Base-by-base conservation (phyloP, 2,329 filamentous ascomycete species). In the Nigrograna mackinnonii region DNA sequence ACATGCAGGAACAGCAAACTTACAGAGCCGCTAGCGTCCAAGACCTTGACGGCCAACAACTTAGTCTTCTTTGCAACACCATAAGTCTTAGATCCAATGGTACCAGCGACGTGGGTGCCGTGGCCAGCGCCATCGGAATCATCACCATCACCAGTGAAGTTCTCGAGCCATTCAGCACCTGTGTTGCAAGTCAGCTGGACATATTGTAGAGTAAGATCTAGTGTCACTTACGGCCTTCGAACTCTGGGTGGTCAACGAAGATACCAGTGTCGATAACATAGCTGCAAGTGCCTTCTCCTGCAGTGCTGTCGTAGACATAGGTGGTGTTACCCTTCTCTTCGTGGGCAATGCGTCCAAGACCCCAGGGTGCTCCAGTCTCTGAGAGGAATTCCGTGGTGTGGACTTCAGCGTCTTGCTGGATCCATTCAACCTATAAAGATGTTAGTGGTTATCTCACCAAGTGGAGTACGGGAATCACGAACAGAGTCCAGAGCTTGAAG, bases 221-320 rank as follows among this genome's bases (percentile, higher is more conserved):
- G 18, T 14, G 20, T 3, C 20, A 58, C 62, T 2, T 58, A 61
- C 67, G 63, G 35, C 58, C 59, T 52, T 60, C 58, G 16, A 69
- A 67, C 12, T 69, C 63, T 4, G 58, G 50, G 64, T 87, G 84
- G 3, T 70, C 73, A 14, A 68, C 62, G 28, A 70, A 66, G 60
- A 87, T 79, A 47, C 84, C 84, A 5, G 83, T 85, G 63, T 87
- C 84, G 20, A 87, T 75, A 16, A 87, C 69, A 59, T 81, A 87
- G 19, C 75, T 79, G 16, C 78, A 84, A 54, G 62, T 62, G 13
- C 62, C 62, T 20, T 55, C 46, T 14, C 68, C 69, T 19, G 68
- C 65, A 18, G 52, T 62, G 33, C 53, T 52, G 35, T 73, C 70
- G 38, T 68, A 72, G 18, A 62, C 43, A 42, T 71, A 72, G 7